These are phyloP conservation scores for Mucor circinelloides DNA, from an alignment of 371 early-diverging fungal species.

Conservation along the genomic window DNA sequence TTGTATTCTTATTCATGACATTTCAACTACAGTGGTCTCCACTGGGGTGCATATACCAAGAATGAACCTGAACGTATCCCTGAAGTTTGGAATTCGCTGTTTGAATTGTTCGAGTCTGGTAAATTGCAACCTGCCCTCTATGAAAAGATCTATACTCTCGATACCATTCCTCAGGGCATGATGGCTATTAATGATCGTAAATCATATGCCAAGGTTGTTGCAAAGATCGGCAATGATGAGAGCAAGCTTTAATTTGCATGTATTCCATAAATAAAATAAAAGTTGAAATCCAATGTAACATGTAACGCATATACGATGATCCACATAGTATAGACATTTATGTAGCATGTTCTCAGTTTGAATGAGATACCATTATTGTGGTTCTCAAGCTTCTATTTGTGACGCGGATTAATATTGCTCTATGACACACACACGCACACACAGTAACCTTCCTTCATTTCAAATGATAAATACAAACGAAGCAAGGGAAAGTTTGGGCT, in stretches of 20 bases:
- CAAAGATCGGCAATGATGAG: constrained; percentile 35
- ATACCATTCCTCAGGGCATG: constrained; percentile 69
- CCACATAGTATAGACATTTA: background rate
- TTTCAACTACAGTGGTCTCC: constrained; percentile 35
- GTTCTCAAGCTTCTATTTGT: constrained; percentile 23
- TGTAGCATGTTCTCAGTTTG: constrained; percentile 1
- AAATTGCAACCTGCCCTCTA: constrained; percentile 74
- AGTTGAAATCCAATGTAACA: background rate
- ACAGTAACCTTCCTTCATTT: background rate
- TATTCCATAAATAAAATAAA: constrained; percentile 3
- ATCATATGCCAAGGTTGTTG: constrained; percentile 85
- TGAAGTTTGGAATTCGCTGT: constrained; percentile 74
- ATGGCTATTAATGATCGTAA: constrained; percentile 70
- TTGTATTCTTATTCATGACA: background rate
- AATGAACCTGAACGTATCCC: constrained; percentile 67
- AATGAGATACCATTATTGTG: background rate
- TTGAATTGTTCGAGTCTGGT: constrained; percentile 65
- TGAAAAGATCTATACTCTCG: constrained; percentile 68
- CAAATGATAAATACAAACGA: background rate
- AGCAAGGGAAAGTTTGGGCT: background rate
- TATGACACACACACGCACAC: background rate
- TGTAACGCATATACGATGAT: background rate
- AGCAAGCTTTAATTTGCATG: constrained; percentile 58
- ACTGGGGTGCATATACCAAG: constrained; percentile 79
- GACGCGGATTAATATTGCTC: constrained; percentile 14